Conservation (phyloP, 2,329 filamentous ascomycete species). For the Zymoseptoria passerinii region DNA sequence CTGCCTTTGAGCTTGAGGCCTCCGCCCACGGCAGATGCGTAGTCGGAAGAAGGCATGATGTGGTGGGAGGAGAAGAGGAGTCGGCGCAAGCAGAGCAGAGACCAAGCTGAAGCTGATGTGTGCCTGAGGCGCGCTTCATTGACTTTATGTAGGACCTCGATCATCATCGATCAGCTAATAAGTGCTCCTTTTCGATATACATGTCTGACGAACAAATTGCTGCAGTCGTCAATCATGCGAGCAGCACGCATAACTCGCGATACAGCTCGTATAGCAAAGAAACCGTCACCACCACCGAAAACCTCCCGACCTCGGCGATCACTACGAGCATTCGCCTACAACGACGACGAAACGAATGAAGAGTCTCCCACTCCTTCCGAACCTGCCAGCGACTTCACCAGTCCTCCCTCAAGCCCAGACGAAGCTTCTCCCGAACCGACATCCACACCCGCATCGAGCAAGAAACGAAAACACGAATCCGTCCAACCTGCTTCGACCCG, state of each 20-base stretch:
- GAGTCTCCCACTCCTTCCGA: not conserved
- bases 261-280: conserved; percentile 17
- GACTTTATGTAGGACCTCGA: not conserved
- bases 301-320: conserved; percentile 13
- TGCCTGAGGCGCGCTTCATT: not conserved
- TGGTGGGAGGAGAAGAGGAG: not conserved
- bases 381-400: conserved; percentile 11
- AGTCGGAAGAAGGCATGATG: conserved; percentile 66
- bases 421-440: not conserved
- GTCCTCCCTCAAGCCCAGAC: conserved; percentile 10
- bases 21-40: conserved; percentile 59
- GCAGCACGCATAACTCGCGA: conserved; percentile 20
- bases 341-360: conserved; percentile 3
- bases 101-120: not conserved
- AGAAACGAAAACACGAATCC: conserved; percentile 20
- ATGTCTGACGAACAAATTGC: not conserved
- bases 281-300: conserved; percentile 8
- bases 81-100: not conserved
- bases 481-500: conserved; percentile 12
- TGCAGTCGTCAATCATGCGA: conserved; percentile 10
- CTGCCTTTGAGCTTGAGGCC: conserved; percentile 79
- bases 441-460: conserved; percentile 2
- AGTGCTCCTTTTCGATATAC: not conserved
- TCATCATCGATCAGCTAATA: not conserved
- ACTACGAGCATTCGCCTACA: conserved; percentile 15